Conservation (phyloP, 257 asterid species). For the Leonotis leonurus region DNA sequence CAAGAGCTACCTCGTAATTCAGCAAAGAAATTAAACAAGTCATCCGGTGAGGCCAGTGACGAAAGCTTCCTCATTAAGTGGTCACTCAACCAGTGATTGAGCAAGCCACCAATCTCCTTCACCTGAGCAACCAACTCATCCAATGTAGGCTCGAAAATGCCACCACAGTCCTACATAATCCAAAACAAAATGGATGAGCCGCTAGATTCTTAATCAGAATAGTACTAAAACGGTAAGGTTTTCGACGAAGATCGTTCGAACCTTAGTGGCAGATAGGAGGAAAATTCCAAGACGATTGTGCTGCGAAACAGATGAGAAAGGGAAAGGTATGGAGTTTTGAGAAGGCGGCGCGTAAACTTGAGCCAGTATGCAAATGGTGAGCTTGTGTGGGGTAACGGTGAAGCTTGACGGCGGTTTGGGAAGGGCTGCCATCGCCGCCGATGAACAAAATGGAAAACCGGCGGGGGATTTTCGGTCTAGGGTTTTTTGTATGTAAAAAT, state of each 20-base stretch:
- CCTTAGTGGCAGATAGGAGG: conserved; percentile 73
- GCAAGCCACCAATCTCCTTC: conserved; percentile 55
- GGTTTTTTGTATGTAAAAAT: conserved; percentile 26
- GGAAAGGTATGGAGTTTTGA: conserved; percentile 61
- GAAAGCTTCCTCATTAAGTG: conserved; percentile 54
- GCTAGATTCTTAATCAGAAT: neutral
- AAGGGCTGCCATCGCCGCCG: conserved; percentile 34
- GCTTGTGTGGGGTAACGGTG: conserved; percentile 77
- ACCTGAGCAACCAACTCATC: conserved; percentile 54
- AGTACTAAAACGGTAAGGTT: neutral
- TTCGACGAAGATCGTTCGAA: conserved; percentile 11
- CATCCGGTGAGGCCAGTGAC: conserved; percentile 69
- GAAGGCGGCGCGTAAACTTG: conserved; percentile 82
- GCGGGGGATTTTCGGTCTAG: conserved; percentile 20
- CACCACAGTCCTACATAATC: conserved; percentile 54
- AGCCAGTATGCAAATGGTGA: conserved; percentile 65
- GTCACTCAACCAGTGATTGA: conserved; percentile 66
- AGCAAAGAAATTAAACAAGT: conserved; percentile 71
- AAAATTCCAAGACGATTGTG: conserved; percentile 79
- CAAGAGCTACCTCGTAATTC: conserved; percentile 59
- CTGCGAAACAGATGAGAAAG: conserved; percentile 81
- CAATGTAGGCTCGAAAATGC: conserved; percentile 74
- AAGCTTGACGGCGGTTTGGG: conserved; percentile 57
- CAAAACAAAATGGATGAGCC: conserved; percentile 1
- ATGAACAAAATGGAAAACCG: conserved; percentile 7